Percentiles rank a stretch among this genome's conserved stretches.
phyloP scores from a whole-genome alignment of 306 rosid genomes.

The Malus orientalis region DNA sequence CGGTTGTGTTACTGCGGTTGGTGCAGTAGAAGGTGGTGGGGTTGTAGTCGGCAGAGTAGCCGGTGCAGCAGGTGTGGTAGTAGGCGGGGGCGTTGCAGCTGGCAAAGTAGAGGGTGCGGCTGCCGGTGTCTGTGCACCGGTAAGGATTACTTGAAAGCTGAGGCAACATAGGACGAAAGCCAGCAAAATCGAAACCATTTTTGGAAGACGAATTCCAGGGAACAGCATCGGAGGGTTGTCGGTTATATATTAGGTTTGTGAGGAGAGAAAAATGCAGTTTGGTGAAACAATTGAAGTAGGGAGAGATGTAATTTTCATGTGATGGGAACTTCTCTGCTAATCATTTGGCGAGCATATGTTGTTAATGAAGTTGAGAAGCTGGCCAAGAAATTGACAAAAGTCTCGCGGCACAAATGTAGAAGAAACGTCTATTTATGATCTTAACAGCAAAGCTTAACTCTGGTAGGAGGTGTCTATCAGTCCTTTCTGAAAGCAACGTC shows the following conservation, averaged over 20 bases:
- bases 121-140: conserved; percentile 31
- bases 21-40: conserved; percentile 34
- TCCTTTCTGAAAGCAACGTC: neutral
- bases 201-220: neutral
- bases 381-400: neutral
- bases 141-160: conserved; percentile 12
- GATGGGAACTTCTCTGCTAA: conserved; percentile 36
- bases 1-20: conserved; percentile 33
- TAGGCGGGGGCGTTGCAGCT: conserved; percentile 26
- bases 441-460: conserved; percentile 23
- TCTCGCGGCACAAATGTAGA: neutral
- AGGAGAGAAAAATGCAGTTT: neutral
- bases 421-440: conserved; percentile 8
- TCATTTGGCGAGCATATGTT: conserved; percentile 8
- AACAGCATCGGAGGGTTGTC: neutral
- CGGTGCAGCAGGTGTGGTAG: conserved; percentile 32
- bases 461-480: conserved; percentile 19
- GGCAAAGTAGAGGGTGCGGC: conserved; percentile 35
- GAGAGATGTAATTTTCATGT: conserved; percentile 33
- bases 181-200: conserved; percentile 29
- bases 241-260: neutral
- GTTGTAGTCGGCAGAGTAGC: conserved; percentile 25
- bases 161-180: conserved; percentile 12
- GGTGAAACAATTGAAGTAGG: conserved; percentile 19
- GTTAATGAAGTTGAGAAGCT: neutral